Evolutionary conservation across 768 basidiomycete species (phyloP), one percentile per base, ranked within the genome.

Genomic region (Pulveroboletus sp.): DNA sequence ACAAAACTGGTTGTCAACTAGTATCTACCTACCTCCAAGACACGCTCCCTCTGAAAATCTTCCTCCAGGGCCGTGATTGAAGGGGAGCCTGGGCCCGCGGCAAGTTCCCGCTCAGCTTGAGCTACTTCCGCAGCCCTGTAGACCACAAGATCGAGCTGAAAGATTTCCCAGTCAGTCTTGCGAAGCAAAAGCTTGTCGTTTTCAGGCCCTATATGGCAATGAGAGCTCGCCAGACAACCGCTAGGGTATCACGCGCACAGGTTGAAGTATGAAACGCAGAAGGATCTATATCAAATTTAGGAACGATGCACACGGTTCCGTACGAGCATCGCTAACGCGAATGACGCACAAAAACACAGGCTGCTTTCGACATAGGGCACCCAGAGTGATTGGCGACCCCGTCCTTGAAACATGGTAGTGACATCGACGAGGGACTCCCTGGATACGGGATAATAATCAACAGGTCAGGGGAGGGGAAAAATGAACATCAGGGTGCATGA

Each of bases 361-460:
- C 9, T 37, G 31, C 55, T 66, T 40, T 67, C 66, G 1, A 63
- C 46, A 11, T 43, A 50, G 11, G 65, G 67, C 1, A 57, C 39
- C 63, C 63, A 61, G 21, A 61, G 21, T 11, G 26, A 38, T 5
- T 37, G 24, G 2, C 43, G 46, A 18, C 38, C 26, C 2, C 3
- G 27, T 12, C 21, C 33, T 7, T 30, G 7, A n/a, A 50, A 36
- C 3, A 40, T 27, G 10, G 21, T 0, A 5, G 47, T 46, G 42
- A 46, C 43, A 26, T 49, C 24, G 18, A 58, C 3, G 17, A 67
- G 39, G 31, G 1, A 18, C n/a, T 48, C 56, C 2, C 67, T 67
- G 27, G 3, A 45, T 14, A 26, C 2, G 14, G 5, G 6, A 46
- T 15, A 8, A 18, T 30, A 21, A n/a, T 0, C 40, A 11, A n/a